Conservation (phyloP, 306 rosid species). For the Corylus avellana region DNA sequence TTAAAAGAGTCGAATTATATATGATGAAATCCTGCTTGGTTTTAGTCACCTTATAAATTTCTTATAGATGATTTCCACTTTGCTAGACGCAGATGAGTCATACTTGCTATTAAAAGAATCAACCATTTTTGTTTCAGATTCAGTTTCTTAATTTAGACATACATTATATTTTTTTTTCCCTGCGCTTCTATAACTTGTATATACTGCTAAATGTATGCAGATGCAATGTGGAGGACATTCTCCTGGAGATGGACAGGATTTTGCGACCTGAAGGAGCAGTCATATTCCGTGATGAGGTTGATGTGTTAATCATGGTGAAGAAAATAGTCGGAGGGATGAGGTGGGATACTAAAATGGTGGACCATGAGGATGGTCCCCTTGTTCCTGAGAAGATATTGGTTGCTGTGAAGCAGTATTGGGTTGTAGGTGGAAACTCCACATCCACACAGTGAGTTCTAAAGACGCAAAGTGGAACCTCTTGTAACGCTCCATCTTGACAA, state of each 20-base stretch:
- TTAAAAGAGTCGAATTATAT: not conserved
- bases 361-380: conserved; percentile 96
- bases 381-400: conserved; percentile 85
- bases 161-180: too few relatives aligned
- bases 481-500: too few relatives aligned
- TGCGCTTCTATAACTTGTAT: conserved; percentile 10
- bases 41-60: not conserved
- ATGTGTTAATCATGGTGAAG: conserved; percentile 66
- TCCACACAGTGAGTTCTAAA: conserved; percentile 41
- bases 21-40: not conserved
- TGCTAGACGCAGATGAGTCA: not conserved
- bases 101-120: conserved; percentile 8
- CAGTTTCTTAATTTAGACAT: not conserved
- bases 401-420: conserved; percentile 97
- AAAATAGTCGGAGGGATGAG: conserved; percentile 82
- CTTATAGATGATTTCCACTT: not conserved
- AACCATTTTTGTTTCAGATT: conserved; percentile 1
- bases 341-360: conserved; percentile 90
- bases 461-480: conserved; percentile 12
- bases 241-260: conserved; percentile 92
- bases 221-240: conserved; percentile 83
- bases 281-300: conserved; percentile 85
- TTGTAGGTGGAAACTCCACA: conserved; percentile 66
- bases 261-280: conserved; percentile 94
- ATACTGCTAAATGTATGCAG: conserved; percentile 39